A percentile compares a stretch with the other conserved stretches of the same genome.
phyloP scores from a whole-genome alignment of 148 eudicot genomes.

The Drosera capensis region DNA sequence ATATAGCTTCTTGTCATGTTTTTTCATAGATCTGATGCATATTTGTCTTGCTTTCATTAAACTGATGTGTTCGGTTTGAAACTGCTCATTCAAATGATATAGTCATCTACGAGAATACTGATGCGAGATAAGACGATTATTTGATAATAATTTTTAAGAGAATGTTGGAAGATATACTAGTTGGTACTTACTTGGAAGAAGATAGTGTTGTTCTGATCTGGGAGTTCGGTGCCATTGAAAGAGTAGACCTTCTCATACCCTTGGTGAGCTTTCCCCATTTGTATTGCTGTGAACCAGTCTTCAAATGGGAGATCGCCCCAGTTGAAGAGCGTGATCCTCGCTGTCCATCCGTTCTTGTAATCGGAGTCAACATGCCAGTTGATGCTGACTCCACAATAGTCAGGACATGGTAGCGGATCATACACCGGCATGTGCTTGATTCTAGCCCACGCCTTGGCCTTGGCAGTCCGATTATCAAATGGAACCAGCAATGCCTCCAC shows the following conservation, averaged over 20 bases:
- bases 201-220: conserved; percentile 19
- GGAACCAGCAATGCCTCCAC: conserved; percentile 46
- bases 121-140: too few species aligned
- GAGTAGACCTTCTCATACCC: conserved; percentile 45
- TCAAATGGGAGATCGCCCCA: conserved; percentile 32
- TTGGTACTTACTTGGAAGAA: conserved; percentile 14
- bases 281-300: conserved; percentile 45
- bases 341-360: conserved; percentile 42
- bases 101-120: too few species aligned
- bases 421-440: conserved; percentile 25
- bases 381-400: conserved; percentile 49
- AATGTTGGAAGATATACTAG: too few species aligned
- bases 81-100: too few species aligned
- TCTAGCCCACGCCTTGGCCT: conserved; percentile 34
- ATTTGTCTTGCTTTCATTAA: too few species aligned
- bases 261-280: conserved; percentile 20
- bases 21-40: too few species aligned
- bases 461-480: conserved; percentile 24
- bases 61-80: too few species aligned
- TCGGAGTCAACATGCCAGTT: conserved; percentile 48
- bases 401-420: conserved; percentile 42
- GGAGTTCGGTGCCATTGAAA: conserved; percentile 36
- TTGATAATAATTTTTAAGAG: not conserved
- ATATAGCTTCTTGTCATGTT: not conserved
- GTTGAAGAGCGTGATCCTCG: conserved; percentile 44